Percentiles rank a stretch among this genome's conserved stretches.
These are phyloP conservation scores for Suhomyces ambrosiae DNA, from an alignment of 1,139 yeast genomes.

Conservation along the genomic window DNA sequence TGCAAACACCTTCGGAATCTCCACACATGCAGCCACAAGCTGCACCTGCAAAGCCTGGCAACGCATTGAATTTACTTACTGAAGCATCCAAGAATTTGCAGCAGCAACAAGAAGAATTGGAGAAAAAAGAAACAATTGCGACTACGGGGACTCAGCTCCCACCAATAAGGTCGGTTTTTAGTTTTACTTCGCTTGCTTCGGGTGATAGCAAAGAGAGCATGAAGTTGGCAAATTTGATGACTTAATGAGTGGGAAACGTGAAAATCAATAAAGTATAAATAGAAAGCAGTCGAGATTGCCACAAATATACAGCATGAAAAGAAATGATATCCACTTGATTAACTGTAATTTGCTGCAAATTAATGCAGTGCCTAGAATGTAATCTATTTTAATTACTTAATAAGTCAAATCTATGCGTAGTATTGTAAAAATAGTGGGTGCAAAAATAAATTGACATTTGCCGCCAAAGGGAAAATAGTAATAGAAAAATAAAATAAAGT, in stretches of 20 bases:
- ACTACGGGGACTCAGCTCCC: constrained; percentile 46
- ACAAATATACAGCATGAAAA: no score
- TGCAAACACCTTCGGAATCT: constrained; percentile 48
- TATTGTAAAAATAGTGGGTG: no score
- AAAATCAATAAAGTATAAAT: no score
- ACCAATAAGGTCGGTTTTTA: constrained; percentile 46
- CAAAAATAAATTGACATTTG: no score
- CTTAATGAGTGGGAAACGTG: constrained; percentile 7
- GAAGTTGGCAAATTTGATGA: constrained; percentile 20
- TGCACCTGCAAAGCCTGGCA: constrained; percentile 6
- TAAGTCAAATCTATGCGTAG: no score
- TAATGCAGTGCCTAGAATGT: no score
- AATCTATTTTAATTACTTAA: no score
- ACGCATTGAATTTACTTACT: constrained; percentile 22
- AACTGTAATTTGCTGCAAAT: no score
- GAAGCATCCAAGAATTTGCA: constrained; percentile 28
- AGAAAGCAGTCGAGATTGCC: no score
- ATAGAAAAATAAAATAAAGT: no score
- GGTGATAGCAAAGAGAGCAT: constrained; percentile 15
- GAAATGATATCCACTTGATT: no score
- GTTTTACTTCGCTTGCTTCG: constrained; percentile 24
- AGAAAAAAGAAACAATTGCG: constrained; percentile 28
- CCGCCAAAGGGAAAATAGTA: no score
- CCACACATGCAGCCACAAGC: constrained; percentile 39
- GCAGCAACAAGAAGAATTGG: constrained; percentile 15